Conservation (phyloP, 140 eudicot genomes). For the Flaveria floridana region DNA sequence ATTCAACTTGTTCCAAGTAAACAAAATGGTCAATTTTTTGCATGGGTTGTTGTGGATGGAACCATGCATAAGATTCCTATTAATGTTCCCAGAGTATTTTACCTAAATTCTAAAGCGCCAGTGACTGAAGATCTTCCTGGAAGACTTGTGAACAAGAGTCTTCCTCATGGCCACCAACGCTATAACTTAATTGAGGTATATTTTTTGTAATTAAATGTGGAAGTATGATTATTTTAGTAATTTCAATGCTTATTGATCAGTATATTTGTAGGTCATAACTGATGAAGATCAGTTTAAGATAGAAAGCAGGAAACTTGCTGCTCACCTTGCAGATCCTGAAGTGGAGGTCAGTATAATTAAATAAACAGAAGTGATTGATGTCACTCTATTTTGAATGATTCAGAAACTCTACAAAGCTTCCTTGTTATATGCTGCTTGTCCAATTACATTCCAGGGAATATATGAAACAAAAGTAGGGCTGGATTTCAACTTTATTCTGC, state of each 20-base stretch:
- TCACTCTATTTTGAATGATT: not conserved
- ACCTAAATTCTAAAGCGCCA: constrained; percentile 91
- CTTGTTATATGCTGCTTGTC: constrained; percentile 6
- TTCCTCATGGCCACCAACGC: constrained; percentile 88
- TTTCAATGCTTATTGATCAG: constrained; percentile 7
- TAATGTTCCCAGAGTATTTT: constrained; percentile 78
- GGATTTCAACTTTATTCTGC: constrained; percentile 73
- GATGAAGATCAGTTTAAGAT: constrained; percentile 81
- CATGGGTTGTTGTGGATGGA: constrained; percentile 86
- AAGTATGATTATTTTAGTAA: not conserved
- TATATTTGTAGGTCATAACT: constrained; percentile 55
- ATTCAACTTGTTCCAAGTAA: constrained; percentile 80
- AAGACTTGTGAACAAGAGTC: constrained; percentile 82
- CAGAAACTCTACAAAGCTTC: constrained; percentile 8
- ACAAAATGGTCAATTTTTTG: constrained; percentile 68
- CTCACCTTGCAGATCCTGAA: constrained; percentile 98
- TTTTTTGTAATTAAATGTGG: not conserved
- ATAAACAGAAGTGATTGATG: constrained; percentile 1
- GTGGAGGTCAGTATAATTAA: constrained; percentile 68
- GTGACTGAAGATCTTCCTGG: constrained; percentile 97
- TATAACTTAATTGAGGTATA: constrained; percentile 90
- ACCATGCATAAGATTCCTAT: constrained; percentile 77
- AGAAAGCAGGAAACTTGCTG: constrained; percentile 83
- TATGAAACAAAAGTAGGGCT: constrained; percentile 85
- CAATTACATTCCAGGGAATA: constrained; percentile 61